These are phyloP conservation scores for Solanum hybrid DNA, from an alignment of 305 asterid genomes.

Conservation along the genomic window DNA sequence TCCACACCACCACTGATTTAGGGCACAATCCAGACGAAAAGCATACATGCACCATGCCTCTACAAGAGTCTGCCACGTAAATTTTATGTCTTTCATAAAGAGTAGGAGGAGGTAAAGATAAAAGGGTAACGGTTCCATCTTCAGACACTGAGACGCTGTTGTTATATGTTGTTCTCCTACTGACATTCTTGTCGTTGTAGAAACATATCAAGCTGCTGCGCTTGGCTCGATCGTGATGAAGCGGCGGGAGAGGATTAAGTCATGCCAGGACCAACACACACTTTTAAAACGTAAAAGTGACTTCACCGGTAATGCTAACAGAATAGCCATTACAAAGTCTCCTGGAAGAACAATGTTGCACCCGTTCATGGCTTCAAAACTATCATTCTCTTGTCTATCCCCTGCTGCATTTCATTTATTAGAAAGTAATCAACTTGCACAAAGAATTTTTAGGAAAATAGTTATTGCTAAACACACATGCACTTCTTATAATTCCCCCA, in stretches of 20 bases:
- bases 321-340: no score
- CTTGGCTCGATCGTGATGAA: neutral
- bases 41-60: neutral
- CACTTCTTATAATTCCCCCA: no score
- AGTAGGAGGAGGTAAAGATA: neutral
- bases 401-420: neutral
- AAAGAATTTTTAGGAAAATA: no score
- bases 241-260: neutral
- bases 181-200: neutral
- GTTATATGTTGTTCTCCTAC: neutral
- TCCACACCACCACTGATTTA: neutral
- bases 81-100: neutral
- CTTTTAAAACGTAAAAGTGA: no score
- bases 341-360: no score
- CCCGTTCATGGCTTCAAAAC: neutral
- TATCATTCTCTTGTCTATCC: neutral
- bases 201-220: neutral
- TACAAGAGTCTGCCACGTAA: neutral
- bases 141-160: neutral
- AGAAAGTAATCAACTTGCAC: no score
- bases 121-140: neutral
- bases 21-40: neutral
- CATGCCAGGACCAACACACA: no score
- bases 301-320: no score
- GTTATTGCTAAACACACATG: no score